Base-by-base conservation (phyloP, 2,329 filamentous ascomycete genomes). In the Cyanodermella asteris region DNA sequence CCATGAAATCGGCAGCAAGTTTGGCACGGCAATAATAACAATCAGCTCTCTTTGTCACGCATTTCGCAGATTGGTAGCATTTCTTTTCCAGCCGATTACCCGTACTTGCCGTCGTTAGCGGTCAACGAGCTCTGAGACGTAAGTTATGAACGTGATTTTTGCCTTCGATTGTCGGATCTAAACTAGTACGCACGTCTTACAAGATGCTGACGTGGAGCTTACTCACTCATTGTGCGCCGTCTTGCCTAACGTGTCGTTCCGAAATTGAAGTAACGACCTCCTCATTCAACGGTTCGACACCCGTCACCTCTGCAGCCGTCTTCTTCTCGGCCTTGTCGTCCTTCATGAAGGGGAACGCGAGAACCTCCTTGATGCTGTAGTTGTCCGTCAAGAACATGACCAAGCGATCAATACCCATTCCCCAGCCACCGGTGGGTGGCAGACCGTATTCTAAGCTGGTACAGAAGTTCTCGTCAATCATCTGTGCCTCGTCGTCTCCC, bases 331-430 rank as follows among this genome's bases (percentile, higher is more conserved):
- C 45, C 13, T 28, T 28, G 42, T 84, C 75, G 25, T 84, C 76
- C 67, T 91, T 91, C 78, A 97, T 91, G 56, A 93, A 84, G 7
- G 87, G 87, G 68, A 97, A 97, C 6, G 84, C 71, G 34, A 94
- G 55, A 3, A 94, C 84, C 53, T 97, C 87, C 53, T 87, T 82
- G 49, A 97, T 97, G 39, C 68, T 77, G 57, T 91, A 87, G 55
- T 91, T 77, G 53, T 94, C 70, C 24, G 84, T 91, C 50, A 94
- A 55, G 64, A 91, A 91, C 81, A 91, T 91, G 48, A 81, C 75
- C 49, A 91, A 55, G 31, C 84, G 72, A 56, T 94, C 82, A 37
- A 91, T 87, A 35, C 87, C 87, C 66, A 94, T 78, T 37, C 82
- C 87, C 74, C 77, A 97, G 24, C 87, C 87, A 48, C 78, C 87